These are phyloP conservation scores for Scytalidium lignicola DNA, from an alignment of 2,329 filamentous ascomycete genomes.

Conservation along the genomic window DNA sequence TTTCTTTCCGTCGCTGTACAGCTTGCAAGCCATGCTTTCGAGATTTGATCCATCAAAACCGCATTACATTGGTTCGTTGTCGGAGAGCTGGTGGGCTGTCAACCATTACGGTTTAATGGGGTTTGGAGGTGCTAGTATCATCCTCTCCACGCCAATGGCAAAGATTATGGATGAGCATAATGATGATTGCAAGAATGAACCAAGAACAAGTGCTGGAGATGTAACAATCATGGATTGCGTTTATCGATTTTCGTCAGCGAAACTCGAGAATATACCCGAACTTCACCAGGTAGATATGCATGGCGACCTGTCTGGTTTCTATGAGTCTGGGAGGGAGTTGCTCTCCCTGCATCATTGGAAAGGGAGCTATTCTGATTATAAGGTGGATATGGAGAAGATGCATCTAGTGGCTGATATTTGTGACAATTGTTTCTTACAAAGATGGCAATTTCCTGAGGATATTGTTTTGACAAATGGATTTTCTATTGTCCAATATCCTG, in stretches of 20 bases:
- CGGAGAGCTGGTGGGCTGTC: conserved; percentile 27
- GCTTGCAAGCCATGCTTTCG: conserved; percentile 26
- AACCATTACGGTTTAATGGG: conserved; percentile 27
- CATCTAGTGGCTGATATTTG: conserved; percentile 24
- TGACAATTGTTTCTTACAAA: conserved; percentile 38
- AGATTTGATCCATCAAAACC: conserved; percentile 20
- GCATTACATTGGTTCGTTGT: conserved; percentile 15
- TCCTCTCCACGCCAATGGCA: conserved; percentile 22
- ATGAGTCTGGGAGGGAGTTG: conserved; percentile 24
- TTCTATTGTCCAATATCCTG: conserved; percentile 35
- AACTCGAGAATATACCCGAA: conserved; percentile 20
- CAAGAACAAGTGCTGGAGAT: conserved; percentile 24
- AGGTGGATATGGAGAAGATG: conserved; percentile 27
- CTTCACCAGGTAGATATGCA: conserved; percentile 27
- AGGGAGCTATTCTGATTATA: conserved; percentile 18
- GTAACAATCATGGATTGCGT: conserved; percentile 27
- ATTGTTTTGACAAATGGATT: conserved; percentile 41
- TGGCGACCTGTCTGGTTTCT: conserved; percentile 26
- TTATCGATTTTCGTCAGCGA: conserved; percentile 17
- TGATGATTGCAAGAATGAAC: conserved; percentile 20
- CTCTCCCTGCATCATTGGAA: conserved; percentile 28
- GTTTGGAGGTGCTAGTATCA: conserved; percentile 26
- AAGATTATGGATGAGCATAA: conserved; percentile 18
- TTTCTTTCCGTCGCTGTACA: conserved; percentile 26
- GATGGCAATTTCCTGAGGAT: conserved; percentile 38